Evolutionary conservation across 495 filamentous ascomycete genomes (phyloP).

Genomic region (Penicillium atrosanguineum): DNA sequence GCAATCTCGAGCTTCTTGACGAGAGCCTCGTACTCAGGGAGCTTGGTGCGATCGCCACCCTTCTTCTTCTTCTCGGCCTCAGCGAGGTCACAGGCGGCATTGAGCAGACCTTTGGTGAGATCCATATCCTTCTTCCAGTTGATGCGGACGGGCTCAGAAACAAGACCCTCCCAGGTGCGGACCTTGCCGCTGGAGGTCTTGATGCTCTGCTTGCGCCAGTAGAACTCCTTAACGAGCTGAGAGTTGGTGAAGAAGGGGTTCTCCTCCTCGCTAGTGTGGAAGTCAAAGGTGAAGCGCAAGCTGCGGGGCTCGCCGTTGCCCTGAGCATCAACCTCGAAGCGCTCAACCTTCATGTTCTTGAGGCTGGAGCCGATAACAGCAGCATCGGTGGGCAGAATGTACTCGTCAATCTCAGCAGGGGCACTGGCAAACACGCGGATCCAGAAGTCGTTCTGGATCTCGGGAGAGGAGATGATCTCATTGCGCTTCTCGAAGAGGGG

Average conservation of each 20-base stretch:
- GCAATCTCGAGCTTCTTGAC: constrained; percentile 42
- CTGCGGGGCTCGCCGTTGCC: constrained; percentile 50
- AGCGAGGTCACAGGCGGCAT: constrained; percentile 63
- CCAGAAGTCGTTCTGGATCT: constrained; percentile 72
- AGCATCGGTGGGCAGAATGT: constrained; percentile 75
- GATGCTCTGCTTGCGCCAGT: constrained; percentile 59
- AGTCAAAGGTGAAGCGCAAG: constrained; percentile 44
- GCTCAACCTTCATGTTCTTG: constrained; percentile 61
- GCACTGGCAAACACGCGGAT: constrained; percentile 80
- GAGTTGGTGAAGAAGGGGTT: constrained; percentile 76
- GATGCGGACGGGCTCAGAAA: constrained; percentile 81
- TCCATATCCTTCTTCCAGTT: constrained; percentile 86
- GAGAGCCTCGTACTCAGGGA: constrained; percentile 53
- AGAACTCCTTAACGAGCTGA: constrained; percentile 85
- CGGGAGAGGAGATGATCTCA: constrained; percentile 62
- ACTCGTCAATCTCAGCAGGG: constrained; percentile 77
- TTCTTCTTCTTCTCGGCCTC: constrained; percentile 60
- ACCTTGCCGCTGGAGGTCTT: constrained; percentile 44
- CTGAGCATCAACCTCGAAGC: constrained; percentile 68
- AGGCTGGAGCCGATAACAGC: constrained; percentile 61
- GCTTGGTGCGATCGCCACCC: constrained; percentile 30
- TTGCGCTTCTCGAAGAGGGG: constrained; percentile 72
- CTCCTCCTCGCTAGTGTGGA: constrained; percentile 39
- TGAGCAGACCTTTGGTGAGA: constrained; percentile 74
- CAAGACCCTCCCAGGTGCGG: constrained; percentile 64